Conservation (phyloP, 2,329 filamentous ascomycete species). For the Orbilia quercus region DNA sequence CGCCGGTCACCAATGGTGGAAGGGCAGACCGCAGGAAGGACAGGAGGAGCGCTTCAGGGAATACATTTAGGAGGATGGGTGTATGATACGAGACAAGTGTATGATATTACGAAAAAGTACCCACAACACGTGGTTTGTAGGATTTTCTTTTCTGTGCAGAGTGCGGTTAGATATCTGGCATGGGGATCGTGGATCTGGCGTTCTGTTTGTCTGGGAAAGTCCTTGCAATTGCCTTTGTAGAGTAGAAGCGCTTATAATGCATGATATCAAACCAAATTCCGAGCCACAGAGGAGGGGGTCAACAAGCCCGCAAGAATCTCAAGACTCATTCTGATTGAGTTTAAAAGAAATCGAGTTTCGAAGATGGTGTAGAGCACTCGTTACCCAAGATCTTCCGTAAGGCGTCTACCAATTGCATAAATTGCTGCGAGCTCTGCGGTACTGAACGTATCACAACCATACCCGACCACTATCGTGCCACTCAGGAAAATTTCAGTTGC, state of each 20-base stretch:
- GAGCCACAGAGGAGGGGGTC: not conserved
- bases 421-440: not conserved
- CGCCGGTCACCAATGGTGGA: constrained; percentile 28
- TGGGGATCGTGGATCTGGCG: constrained; percentile 45
- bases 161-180: constrained; percentile 48
- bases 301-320: not conserved
- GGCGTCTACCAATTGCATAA: not conserved
- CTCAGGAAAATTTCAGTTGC: not conserved
- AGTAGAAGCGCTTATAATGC: constrained; percentile 36
- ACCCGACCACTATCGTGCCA: not conserved
- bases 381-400: not conserved
- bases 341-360: not conserved
- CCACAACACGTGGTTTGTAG: constrained; percentile 17
- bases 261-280: constrained; percentile 15
- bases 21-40: constrained; percentile 53
- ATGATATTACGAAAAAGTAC: too few relatives aligned
- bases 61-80: constrained; percentile 59
- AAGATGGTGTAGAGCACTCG: not conserved
- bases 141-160: constrained; percentile 23
- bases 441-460: not conserved
- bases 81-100: constrained; percentile 23
- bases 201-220: constrained; percentile 47
- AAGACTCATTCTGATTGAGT: not conserved
- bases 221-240: constrained; percentile 24
- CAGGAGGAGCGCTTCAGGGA: constrained; percentile 60